Evolutionary conservation across 768 basidiomycete genomes (phyloP).

Genomic region (Mrakia blollopis): DNA sequence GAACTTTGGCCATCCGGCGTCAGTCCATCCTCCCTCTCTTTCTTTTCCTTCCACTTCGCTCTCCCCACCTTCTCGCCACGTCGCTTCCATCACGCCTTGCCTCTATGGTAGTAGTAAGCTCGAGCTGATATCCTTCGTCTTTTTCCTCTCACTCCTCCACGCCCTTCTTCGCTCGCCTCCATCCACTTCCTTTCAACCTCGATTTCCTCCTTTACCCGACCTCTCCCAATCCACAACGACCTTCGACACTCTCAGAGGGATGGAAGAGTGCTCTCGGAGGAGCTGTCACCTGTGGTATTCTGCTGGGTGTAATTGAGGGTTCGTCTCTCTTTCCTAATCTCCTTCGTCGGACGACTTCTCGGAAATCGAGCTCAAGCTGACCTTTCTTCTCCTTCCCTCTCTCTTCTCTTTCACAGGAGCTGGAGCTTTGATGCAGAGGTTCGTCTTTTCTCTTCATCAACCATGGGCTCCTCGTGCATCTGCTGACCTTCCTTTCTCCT

Average conservation of each 20-base stretch:
- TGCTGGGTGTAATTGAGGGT: conserved; percentile 60
- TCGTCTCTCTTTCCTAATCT: conserved; percentile 1
- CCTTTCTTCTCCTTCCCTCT: not conserved
- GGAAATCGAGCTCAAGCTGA: not conserved
- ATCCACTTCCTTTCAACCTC: not conserved
- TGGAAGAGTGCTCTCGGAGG: conserved; percentile 84
- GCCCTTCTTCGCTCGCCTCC: not conserved
- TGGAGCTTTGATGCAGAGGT: conserved; percentile 15
- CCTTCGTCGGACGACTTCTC: not conserved
- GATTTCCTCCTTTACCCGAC: not conserved
- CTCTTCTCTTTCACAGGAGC: not conserved
- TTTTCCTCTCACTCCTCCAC: too few species aligned
- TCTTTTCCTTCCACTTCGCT: conserved; percentile 15
- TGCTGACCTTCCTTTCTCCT: too few species aligned
- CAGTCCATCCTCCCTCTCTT: conserved; percentile 49
- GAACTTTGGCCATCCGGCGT: conserved; percentile 90
- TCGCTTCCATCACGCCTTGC: too few species aligned
- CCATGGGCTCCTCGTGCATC: not conserved
- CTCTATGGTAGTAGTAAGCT: too few species aligned
- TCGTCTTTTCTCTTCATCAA: not conserved
- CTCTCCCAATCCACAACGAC: not conserved
- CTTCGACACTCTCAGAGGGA: conserved; percentile 58
- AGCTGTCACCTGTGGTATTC: conserved; percentile 92
- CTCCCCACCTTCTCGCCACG: not conserved
- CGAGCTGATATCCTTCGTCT: too few species aligned